phyloP scores from a whole-genome alignment of 2,329 filamentous ascomycete genomes.

The Kalmusia sp. region DNA sequence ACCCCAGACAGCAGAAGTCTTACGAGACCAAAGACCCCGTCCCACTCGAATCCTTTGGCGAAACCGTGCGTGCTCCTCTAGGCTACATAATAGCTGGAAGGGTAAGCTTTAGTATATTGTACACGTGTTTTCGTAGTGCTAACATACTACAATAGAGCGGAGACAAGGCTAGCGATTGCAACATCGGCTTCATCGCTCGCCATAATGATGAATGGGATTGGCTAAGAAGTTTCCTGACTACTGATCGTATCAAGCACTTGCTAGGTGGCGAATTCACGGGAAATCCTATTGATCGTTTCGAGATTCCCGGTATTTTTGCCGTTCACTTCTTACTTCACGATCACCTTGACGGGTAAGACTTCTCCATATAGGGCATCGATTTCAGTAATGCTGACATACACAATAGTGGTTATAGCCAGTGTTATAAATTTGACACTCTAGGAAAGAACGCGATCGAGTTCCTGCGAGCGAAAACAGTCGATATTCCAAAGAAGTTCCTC shows the following conservation, averaged over 20 bases:
- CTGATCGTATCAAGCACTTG: constrained; percentile 35
- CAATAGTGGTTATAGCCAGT: constrained; percentile 1
- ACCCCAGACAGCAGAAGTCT: constrained; percentile 24
- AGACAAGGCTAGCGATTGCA: constrained; percentile 31
- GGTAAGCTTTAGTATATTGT: not conserved
- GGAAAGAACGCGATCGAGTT: constrained; percentile 6
- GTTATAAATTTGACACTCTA: constrained; percentile 4
- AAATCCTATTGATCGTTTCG: constrained; percentile 47
- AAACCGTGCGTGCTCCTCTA: constrained; percentile 39
- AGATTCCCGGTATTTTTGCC: constrained; percentile 47
- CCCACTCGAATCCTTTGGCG: constrained; percentile 14
- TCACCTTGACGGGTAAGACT: constrained; percentile 48
- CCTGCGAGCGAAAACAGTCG: constrained; percentile 3
- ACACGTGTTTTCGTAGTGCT: not conserved
- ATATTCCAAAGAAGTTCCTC: constrained; percentile 1
- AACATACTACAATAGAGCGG: constrained; percentile 12
- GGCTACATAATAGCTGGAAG: constrained; percentile 40
- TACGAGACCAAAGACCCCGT: constrained; percentile 39
- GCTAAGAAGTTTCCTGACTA: constrained; percentile 34
- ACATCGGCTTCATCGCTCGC: constrained; percentile 23
- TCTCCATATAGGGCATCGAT: not conserved
- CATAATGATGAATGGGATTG: constrained; percentile 41
- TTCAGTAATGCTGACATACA: not conserved
- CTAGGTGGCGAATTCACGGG: constrained; percentile 40
- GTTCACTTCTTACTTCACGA: constrained; percentile 56